Conservation (phyloP, 83 land plant genomes). For the Picea mariana region DNA sequence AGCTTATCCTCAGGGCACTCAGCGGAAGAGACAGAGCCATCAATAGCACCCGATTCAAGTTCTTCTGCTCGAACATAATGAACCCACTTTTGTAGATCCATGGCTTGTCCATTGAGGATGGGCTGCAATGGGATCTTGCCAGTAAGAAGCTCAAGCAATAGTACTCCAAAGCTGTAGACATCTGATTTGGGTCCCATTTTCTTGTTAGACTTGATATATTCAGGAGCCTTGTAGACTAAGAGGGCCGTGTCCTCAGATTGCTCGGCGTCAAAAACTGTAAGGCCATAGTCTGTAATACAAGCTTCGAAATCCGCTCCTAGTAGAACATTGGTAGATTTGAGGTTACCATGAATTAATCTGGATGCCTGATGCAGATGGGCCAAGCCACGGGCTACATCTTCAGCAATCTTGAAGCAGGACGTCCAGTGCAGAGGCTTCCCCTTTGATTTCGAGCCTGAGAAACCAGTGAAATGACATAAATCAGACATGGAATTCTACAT, state of each 20-base stretch:
- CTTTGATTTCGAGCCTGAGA: no score
- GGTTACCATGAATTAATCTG: constrained; percentile 39
- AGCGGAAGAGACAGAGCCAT: constrained; percentile 11
- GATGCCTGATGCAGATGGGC: constrained; percentile 34
- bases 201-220: constrained; percentile 21
- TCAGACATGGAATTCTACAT: no score
- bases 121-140: constrained; percentile 57
- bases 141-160: constrained; percentile 57
- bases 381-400: constrained; percentile 40
- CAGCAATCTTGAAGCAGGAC: no score
- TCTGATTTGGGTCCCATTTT: constrained; percentile 51
- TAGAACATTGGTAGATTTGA: constrained; percentile 51
- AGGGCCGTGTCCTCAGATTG: constrained; percentile 15
- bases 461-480: no score
- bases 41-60: constrained; percentile 11
- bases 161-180: constrained; percentile 58
- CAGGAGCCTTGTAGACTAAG: constrained; percentile 50
- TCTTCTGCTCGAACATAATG: constrained; percentile 42
- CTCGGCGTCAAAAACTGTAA: constrained; percentile 18
- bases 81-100: constrained; percentile 47
- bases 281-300: constrained; percentile 40
- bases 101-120: constrained; percentile 24
- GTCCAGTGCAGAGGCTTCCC: no score
- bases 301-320: constrained; percentile 5
- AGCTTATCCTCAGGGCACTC: constrained; percentile 30